Conservation (phyloP, 805 yeast species). For the Candida ipomoeae region DNA sequence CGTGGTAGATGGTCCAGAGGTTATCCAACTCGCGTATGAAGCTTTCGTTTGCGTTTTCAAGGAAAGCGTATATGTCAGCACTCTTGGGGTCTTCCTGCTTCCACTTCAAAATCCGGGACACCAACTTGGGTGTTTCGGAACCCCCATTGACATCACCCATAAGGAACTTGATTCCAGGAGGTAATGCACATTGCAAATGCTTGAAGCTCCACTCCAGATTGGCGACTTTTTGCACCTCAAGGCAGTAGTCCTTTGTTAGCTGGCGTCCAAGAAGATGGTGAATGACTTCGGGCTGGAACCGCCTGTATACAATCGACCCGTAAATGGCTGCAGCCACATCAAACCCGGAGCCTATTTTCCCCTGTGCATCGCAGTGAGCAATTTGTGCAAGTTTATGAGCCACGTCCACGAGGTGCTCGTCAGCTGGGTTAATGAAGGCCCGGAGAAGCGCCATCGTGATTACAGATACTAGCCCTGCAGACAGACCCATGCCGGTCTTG, state of each 20-base stretch:
- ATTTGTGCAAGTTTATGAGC: conserved; percentile 85
- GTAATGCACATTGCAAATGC: conserved; percentile 56
- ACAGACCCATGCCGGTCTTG: conserved; percentile 93
- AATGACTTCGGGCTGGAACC: conserved; percentile 62
- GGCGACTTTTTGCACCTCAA: conserved; percentile 32
- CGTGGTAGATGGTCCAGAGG: conserved; percentile 31
- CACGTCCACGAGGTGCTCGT: conserved; percentile 17
- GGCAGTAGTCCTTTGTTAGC: conserved; percentile 6
- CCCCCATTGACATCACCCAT: conserved; percentile 96
- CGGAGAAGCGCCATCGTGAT: conserved; percentile 66
- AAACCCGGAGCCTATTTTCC: conserved; percentile 94
- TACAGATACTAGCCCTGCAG: conserved; percentile 88
- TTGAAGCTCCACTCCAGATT: conserved; percentile 59
- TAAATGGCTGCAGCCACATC: conserved; percentile 94
- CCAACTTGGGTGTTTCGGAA: conserved; percentile 90
- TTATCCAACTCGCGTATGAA: conserved; percentile 47
- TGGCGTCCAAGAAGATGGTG: conserved; percentile 31
- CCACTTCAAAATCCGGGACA: conserved; percentile 74
- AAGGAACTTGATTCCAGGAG: conserved; percentile 61
- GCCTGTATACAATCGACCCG: conserved; percentile 78
- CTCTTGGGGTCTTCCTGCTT: conserved; percentile 48
- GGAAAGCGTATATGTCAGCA: conserved; percentile 44
- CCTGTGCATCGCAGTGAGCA: conserved; percentile 91
- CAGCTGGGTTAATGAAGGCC: conserved; percentile 17
- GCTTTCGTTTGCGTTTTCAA: conserved; percentile 56